Percentiles rank a stretch among this genome's conserved stretches.
Conservation (phyloP, 2,329 filamentous ascomycete genomes). For the Phialemoniopsis sp. region DNA sequence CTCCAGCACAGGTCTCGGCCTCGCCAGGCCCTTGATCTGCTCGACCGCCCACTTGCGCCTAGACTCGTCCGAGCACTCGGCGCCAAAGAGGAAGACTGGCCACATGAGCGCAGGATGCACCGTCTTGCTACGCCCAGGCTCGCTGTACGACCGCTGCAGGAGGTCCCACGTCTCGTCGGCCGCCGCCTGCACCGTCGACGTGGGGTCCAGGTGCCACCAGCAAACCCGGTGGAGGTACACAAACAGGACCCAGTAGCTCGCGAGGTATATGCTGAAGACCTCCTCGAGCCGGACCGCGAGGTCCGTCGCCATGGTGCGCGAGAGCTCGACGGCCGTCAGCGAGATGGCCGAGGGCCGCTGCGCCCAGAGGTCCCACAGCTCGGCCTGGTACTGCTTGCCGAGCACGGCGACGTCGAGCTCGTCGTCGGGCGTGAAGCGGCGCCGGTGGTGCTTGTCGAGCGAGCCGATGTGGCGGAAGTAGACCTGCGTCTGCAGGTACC, state of each 20-base stretch:
- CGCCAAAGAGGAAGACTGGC: not conserved
- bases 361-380: not conserved
- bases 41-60: not conserved
- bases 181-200: not conserved
- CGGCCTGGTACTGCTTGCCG: not conserved
- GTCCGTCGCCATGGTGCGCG: not conserved
- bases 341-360: not conserved
- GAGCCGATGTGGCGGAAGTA: slow-evolving; percentile 1
- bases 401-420: not conserved
- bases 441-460: slow-evolving; percentile 1
- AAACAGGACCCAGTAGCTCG: slow-evolving; percentile 1
- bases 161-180: not conserved
- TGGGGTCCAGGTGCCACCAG: slow-evolving; percentile 1
- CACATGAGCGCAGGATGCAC: not conserved
- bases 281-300: not conserved
- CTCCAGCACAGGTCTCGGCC: not conserved
- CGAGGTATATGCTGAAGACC: slow-evolving; percentile 2
- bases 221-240: slow-evolving; percentile 1
- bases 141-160: not conserved
- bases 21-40: not conserved
- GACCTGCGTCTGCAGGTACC: not conserved
- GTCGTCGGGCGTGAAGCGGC: not conserved
- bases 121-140: not conserved
- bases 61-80: not conserved
- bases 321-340: not conserved